Percentiles rank a stretch among this genome's conserved stretches.
Conservation (phyloP, 768 basidiomycete species). For the Leucocoprinus birnbaumii region DNA sequence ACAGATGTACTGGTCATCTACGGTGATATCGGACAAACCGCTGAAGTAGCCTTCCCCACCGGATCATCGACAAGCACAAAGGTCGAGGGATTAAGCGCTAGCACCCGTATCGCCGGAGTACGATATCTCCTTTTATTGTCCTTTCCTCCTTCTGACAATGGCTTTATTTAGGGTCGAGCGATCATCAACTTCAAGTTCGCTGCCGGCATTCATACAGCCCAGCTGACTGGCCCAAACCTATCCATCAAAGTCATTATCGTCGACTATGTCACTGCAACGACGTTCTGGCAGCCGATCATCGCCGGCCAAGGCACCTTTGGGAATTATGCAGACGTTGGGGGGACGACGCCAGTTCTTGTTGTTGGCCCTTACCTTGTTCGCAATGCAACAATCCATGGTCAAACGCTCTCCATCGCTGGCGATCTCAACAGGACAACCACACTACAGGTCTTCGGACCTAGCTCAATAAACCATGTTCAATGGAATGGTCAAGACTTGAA, state of each 20-base stretch:
- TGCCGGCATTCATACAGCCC: background rate
- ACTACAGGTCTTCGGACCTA: background rate
- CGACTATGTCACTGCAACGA: slow-evolving; percentile 1
- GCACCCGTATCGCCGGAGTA: background rate
- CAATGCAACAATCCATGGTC: background rate
- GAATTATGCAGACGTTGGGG: background rate
- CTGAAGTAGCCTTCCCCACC: background rate
- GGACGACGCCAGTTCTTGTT: background rate
- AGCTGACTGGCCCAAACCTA: background rate
- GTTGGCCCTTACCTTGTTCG: slow-evolving; percentile 1
- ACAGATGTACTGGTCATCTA: background rate
- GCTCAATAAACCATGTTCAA: background rate
- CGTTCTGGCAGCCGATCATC: background rate
- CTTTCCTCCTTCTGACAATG: background rate
- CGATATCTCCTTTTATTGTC: background rate
- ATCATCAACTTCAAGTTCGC: background rate
- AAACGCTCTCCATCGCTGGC: slow-evolving; percentile 1
- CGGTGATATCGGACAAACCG: slow-evolving; percentile 1
- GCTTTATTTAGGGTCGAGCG: background rate
- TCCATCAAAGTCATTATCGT: background rate
- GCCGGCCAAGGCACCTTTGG: background rate
- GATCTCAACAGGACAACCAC: background rate
- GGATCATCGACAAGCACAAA: background rate
- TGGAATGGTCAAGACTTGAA: background rate
- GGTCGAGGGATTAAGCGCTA: background rate